Evolutionary conservation across 208 protist species (phyloP).

Genomic region (Leishmania turanica): DNA sequence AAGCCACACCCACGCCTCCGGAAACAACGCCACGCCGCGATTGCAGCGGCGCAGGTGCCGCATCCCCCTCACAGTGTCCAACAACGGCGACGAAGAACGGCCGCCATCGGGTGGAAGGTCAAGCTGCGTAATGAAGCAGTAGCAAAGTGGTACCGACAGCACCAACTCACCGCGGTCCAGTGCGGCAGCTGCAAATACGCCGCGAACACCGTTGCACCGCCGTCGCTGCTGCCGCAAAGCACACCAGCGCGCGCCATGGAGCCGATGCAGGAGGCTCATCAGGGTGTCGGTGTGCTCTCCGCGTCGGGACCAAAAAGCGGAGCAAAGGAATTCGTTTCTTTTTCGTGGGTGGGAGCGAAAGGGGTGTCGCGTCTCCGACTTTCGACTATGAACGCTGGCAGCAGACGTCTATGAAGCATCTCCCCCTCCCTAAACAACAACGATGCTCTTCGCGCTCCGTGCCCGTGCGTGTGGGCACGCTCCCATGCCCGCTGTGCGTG

Average conservation of each 20-base stretch:
- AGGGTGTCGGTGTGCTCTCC: background rate
- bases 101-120: too few species aligned
- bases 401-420: background rate
- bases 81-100: background rate
- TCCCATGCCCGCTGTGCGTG: background rate
- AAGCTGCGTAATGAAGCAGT: conserved; percentile 56
- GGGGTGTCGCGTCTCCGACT: background rate
- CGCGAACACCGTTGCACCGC: conserved; percentile 58
- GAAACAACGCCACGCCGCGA: conserved; percentile 51
- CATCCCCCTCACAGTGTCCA: background rate
- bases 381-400: background rate
- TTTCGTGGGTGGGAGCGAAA: background rate
- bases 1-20: conserved; percentile 67
- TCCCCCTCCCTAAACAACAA: too few species aligned
- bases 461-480: background rate
- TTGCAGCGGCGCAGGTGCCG: conserved; percentile 59
- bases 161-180: conserved; percentile 49
- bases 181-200: conserved; percentile 39
- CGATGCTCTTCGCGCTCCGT: background rate
- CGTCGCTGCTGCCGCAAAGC: conserved; percentile 41
- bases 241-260: conserved; percentile 29
- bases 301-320: background rate
- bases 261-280: conserved; percentile 23
- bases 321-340: background rate
- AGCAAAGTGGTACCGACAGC: conserved; percentile 55